Conservation (phyloP, 1,284 basidiomycete genomes). For the Volvariella volvacea region DNA sequence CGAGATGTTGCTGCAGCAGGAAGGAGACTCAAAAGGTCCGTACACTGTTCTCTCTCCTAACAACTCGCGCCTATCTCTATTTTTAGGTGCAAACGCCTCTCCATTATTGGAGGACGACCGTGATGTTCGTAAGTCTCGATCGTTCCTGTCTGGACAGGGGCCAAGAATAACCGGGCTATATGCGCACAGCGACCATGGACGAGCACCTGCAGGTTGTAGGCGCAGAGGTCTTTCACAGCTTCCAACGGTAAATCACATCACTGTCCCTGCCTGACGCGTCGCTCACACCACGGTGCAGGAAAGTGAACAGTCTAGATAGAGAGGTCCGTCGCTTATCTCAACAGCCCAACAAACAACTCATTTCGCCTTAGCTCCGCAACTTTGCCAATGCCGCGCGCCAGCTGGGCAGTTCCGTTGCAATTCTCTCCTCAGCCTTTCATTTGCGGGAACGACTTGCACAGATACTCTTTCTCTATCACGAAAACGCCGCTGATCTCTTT, state of each 20-base stretch:
- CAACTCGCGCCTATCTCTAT: neutral
- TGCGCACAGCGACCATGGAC: constrained; percentile 47
- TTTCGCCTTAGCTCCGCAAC: constrained; percentile 46
- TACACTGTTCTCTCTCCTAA: constrained; percentile 24
- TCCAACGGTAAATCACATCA: constrained; percentile 41
- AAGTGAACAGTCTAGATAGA: constrained; percentile 56
- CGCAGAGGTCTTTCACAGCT: constrained; percentile 54
- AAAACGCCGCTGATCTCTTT: constrained; percentile 67
- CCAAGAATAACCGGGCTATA: constrained; percentile 1
- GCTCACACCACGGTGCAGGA: constrained; percentile 25
- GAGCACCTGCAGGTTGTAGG: constrained; percentile 60
- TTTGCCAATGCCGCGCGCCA: constrained; percentile 70
- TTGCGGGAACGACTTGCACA: constrained; percentile 62
- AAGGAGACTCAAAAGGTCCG: constrained; percentile 32
- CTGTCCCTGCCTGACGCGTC: constrained; percentile 4
- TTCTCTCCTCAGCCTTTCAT: constrained; percentile 62
- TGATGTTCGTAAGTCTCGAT: constrained; percentile 50
- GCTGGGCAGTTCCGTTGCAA: constrained; percentile 65
- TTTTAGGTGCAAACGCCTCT: constrained; percentile 22
- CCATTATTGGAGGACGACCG: constrained; percentile 53
- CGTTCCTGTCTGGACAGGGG: neutral
- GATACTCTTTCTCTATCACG: constrained; percentile 57
- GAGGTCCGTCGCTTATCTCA: constrained; percentile 52
- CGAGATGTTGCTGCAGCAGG: constrained; percentile 55
- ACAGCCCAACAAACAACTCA: constrained; percentile 1